Base-by-base conservation (phyloP, 768 basidiomycete genomes). In the Gloeopeniophorella convolvens region DNA sequence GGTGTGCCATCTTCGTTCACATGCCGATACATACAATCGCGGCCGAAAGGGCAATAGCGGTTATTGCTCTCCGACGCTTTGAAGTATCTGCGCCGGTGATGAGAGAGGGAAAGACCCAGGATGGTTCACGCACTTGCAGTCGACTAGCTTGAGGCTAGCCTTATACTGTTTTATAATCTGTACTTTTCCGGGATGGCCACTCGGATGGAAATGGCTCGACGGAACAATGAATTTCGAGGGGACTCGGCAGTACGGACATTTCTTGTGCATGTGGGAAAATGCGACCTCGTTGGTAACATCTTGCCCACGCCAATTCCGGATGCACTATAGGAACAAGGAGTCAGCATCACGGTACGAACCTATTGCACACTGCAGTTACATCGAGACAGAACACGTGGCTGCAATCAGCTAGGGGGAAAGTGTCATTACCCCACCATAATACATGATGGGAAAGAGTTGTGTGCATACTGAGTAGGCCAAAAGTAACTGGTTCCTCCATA, bases 21-120 rank as follows among this genome's bases (percentile, higher is more conserved):
- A 60, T 91, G 88, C 58, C 79, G 75, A 61, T 89, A 91, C 63
- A 91, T 88, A 62, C 88, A 91, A 51, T 90, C 88, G 41, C 72
- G 71, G 35, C 88, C 88, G 57, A 86, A 91, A 0, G 85, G 88
- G 65, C 88, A 91, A 45, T 75, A 75, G 0, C 81, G 80, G 40
- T 68, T 60, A 37, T 66, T 64, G 7, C 64, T 62, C 32, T 68
- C 68, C 3, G 84, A 80, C 35, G 70, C 62, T 51, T 75, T 68
- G 63, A 89, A 89, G 60, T 86, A 80, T 44, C 85, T 87, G 48
- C 23, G 42, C 33, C 5, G 20, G 26, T 27, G 16, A 32, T 42
- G 30, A 56, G 40, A 7, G 26, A 7, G 11, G 28, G 36, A 11
- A 21, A 30, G 33, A 10, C 13, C 1, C 41, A n/a, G 11, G 3